Evolutionary conservation across 768 basidiomycete species (phyloP).

Genomic region (Saitozyma podzolica): DNA sequence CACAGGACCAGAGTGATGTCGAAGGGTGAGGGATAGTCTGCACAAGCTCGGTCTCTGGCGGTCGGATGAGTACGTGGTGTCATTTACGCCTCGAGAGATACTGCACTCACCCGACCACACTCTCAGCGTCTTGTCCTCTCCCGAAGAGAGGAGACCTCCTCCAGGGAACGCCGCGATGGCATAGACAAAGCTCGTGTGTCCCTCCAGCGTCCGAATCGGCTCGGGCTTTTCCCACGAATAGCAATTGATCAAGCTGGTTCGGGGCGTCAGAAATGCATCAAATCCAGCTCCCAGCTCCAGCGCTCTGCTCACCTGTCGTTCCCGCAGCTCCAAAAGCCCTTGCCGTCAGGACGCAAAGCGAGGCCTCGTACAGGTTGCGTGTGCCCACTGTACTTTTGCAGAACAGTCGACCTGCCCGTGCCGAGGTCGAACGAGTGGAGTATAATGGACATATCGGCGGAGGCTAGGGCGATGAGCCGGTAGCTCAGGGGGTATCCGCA

Average conservation of each 20-base stretch:
- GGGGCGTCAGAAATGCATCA: neutral
- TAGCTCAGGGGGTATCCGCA: neutral
- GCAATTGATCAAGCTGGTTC: conserved; percentile 76
- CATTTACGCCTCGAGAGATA: neutral
- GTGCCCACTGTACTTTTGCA: conserved; percentile 81
- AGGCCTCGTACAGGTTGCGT: conserved; percentile 87
- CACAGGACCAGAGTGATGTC: conserved; percentile 95
- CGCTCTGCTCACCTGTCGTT: conserved; percentile 75
- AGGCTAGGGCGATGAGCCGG: conserved; percentile 58
- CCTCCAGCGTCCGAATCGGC: conserved; percentile 69
- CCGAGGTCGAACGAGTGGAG: conserved; percentile 69
- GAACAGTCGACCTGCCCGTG: conserved; percentile 56
- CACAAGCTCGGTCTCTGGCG: conserved; percentile 75
- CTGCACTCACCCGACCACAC: conserved; percentile 75
- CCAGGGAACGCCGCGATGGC: conserved; percentile 74
- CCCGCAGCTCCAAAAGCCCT: conserved; percentile 88
- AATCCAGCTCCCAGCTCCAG: neutral
- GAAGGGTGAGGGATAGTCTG: conserved; percentile 92
- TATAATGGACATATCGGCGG: conserved; percentile 92
- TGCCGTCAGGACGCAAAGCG: conserved; percentile 68
- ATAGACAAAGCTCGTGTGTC: conserved; percentile 97
- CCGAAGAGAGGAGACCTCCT: conserved; percentile 77
- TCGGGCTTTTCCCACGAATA: conserved; percentile 77
- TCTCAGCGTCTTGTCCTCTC: conserved; percentile 89
- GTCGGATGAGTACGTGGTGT: neutral